Evolutionary conservation across 495 filamentous ascomycete species (phyloP), one percentile per base, ranked within the genome.

Genomic region (Jackrogersella minutella): DNA sequence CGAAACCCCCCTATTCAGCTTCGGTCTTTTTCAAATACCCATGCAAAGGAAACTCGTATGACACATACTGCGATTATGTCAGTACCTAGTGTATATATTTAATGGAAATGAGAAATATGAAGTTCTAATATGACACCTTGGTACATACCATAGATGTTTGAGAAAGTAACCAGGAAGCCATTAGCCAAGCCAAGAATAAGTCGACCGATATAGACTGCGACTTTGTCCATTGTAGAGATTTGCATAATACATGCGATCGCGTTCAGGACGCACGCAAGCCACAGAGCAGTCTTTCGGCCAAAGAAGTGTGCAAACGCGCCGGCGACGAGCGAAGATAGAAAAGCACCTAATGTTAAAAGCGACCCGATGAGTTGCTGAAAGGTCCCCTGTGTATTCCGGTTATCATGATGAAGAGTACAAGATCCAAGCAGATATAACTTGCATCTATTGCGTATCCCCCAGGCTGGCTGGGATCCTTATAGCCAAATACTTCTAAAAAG

Each of bases 131-230:
- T n/a, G 5, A 33, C n/a, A 14, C 7, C 16, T 17, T 11, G 13
- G n/a, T 49, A 40, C 50, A 1, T 61, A 69, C 66, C 66, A 36
- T 86, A 85, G n/a, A 85, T 74, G 54, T 84, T 81, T 1, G 79
- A 82, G 57, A 85, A 85, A 3, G 84, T 86, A 56, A 85, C 78
- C 59, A 83, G 72, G 44, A 83, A 81, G 30, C 80, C 82, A 60
- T 85, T 84, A 2, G 79, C 79, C n/a, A 86, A 61, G 1, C 84
- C 83, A 13, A 85, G 77, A 9, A 86, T 44, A 10, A 86, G 64
- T 33, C 83, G 77, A 5, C 81, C 83, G 17, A 79, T 74, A 56
- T 85, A 85, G 2, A 86, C 52, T 1, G 75, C 83, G 1, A 73
- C 78, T 21, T 78, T 75, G 33, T 64, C 75, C 5, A 73, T 76